Evolutionary conservation across 768 basidiomycete species (phyloP), one percentile per base, ranked within the genome.

Genomic region (Nevesoporus exiguus): DNA sequence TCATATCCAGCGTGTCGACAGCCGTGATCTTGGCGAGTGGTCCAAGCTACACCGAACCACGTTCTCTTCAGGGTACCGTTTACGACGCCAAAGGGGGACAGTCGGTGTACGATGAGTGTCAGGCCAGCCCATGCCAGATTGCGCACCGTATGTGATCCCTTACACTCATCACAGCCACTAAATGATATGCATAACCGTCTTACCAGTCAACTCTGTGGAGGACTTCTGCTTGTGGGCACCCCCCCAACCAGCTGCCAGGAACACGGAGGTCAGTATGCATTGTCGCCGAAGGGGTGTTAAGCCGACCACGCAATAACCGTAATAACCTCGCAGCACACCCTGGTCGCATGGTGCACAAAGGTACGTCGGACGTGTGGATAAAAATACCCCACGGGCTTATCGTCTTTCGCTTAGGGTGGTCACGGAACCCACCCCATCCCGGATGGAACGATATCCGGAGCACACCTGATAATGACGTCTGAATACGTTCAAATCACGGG

Each of bases 401-500:
- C 9, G 21, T 31, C 31, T 34, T 47, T 39, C 27, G 19, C 43
- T 47, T 52, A 85, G 83, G 66, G 72, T 58, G 81, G 80, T 34
- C 77, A 82, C 45, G 87, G 86, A 29, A 78, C 81, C 14, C 83
- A 82, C 46, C 65, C 86, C 60, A 88, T 92, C 57, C 90, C 88
- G 11, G 80, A 83, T 49, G 90, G 86, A 29, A 71, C 84, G n/a
- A 81, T 90, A 61, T 75, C 72, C 1, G 83, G 83, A 47, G 85
- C 80, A 17, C 86, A 85, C 64, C 81, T 88, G 65, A 76, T 89
- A 5, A 75, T 81, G 57, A 88, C 89, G 0, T 83, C 86, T n/a
- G 84, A 85, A 66, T 90, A 83, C 66, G 75, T 89, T 31, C 88
- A 87, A 62, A 71, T 90, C 50, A 84, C 82, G 36, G 90, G 86